Percentiles rank a stretch among this genome's conserved stretches.
Conservation (phyloP, 2,329 filamentous ascomycete genomes). For the Aspergillus ochraceus region DNA sequence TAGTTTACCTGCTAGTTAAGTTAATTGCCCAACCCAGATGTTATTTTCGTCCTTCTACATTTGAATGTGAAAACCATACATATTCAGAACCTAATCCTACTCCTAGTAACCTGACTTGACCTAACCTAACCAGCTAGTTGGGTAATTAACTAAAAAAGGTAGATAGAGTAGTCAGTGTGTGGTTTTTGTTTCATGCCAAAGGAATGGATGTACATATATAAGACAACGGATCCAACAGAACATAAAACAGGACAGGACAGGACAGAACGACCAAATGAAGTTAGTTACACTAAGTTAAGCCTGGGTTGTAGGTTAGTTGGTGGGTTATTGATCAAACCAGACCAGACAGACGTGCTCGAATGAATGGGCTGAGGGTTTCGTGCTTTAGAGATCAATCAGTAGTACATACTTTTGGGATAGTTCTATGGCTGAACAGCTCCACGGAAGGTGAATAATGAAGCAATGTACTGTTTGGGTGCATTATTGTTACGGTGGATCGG, state of each 20-base stretch:
- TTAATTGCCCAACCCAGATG: neutral
- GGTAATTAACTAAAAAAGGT: neutral
- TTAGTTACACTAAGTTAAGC: too few relatives aligned
- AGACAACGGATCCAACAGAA: neutral
- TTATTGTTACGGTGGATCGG: neutral
- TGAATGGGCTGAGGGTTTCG: neutral
- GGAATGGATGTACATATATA: neutral
- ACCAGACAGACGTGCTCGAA: neutral
- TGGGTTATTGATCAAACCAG: neutral
- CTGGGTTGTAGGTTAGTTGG: too few relatives aligned
- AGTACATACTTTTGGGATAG: neutral
- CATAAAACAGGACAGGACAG: neutral
- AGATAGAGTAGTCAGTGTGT: neutral
- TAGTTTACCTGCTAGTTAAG: neutral
- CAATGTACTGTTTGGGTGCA: neutral
- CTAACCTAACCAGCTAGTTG: neutral
- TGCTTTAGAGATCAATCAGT: neutral
- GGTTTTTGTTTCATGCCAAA: neutral
- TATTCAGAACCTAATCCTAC: neutral
- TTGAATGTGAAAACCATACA: neutral
- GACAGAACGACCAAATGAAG: too few relatives aligned
- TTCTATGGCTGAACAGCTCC: constrained; percentile 5
- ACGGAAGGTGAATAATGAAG: neutral
- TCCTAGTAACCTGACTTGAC: neutral
- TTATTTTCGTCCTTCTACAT: too few relatives aligned